These are phyloP conservation scores for Talaromyces amestolkiae DNA, from an alignment of 2,329 filamentous ascomycete genomes.

Conservation along the genomic window DNA sequence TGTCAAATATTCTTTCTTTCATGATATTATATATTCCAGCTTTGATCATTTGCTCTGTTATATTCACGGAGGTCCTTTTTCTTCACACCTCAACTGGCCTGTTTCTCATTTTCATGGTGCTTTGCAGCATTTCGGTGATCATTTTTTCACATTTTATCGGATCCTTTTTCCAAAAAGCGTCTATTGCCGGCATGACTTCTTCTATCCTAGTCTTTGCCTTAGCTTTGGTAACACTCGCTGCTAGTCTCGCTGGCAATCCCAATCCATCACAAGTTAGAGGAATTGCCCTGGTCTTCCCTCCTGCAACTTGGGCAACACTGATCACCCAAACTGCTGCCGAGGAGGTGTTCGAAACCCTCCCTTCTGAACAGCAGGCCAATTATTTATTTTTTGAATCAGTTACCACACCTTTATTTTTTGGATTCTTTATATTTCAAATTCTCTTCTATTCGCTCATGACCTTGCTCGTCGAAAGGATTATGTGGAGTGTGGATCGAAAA, in stretches of 20 bases:
- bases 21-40: constrained; percentile 4
- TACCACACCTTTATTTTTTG: constrained; percentile 23
- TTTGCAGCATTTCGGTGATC: constrained; percentile 72
- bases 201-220: constrained; percentile 71
- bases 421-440: constrained; percentile 72
- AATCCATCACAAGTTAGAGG: constrained; percentile 59
- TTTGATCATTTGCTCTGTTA: constrained; percentile 1
- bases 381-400: neutral
- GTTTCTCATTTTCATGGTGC: constrained; percentile 70
- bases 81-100: constrained; percentile 61
- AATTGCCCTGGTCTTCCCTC: constrained; percentile 74
- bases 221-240: constrained; percentile 76
- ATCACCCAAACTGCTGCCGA: constrained; percentile 72
- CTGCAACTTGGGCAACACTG: constrained; percentile 85
- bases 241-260: constrained; percentile 55
- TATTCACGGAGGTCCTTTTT: constrained; percentile 50
- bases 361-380: neutral
- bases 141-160: constrained; percentile 80
- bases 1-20: constrained; percentile 4
- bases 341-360: constrained; percentile 55
- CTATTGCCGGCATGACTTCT: constrained; percentile 79
- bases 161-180: constrained; percentile 80
- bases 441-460: constrained; percentile 74
- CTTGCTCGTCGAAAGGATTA: constrained; percentile 66
- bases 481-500: constrained; percentile 71